These are phyloP conservation scores for Penicillium sp. DNA, from an alignment of 2,329 filamentous ascomycete species.

Conservation along the genomic window DNA sequence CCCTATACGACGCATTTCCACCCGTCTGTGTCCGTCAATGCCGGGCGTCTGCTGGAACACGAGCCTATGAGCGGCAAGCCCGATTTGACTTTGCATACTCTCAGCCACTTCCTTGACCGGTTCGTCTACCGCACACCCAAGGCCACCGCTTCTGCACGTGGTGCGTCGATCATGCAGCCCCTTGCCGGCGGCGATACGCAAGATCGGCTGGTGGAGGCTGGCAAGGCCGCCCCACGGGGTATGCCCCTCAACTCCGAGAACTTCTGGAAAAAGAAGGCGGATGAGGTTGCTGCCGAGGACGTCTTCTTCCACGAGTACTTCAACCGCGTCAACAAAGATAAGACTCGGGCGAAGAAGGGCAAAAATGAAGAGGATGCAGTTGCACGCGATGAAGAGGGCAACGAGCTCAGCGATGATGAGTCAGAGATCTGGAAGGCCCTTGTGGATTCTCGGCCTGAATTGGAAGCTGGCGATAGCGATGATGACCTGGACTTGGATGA, in stretches of 20 bases:
- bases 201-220: constrained; percentile 55
- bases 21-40: constrained; percentile 83
- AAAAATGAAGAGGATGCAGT: constrained; percentile 46
- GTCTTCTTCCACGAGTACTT: constrained; percentile 99
- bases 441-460: constrained; percentile 70
- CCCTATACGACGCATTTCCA: constrained; percentile 81
- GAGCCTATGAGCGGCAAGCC: constrained; percentile 76
- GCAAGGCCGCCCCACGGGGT: constrained; percentile 52
- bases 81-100: constrained; percentile 79
- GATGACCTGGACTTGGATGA: constrained; percentile 54
- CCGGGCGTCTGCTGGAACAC: constrained; percentile 62
- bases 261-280: constrained; percentile 88
- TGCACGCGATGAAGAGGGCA: constrained; percentile 38
- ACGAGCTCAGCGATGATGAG: constrained; percentile 56
- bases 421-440: constrained; percentile 90
- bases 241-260: constrained; percentile 74
- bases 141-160: constrained; percentile 57
- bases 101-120: constrained; percentile 93
- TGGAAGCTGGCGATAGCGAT: constrained; percentile 59
- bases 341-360: constrained; percentile 49
- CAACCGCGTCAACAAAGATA: constrained; percentile 62
- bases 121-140: constrained; percentile 98
- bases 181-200: constrained; percentile 59
- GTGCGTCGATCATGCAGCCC: constrained; percentile 94
- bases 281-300: constrained; percentile 83